Conservation (phyloP, 306 rosid species). For the Cucurbita moschata region DNA sequence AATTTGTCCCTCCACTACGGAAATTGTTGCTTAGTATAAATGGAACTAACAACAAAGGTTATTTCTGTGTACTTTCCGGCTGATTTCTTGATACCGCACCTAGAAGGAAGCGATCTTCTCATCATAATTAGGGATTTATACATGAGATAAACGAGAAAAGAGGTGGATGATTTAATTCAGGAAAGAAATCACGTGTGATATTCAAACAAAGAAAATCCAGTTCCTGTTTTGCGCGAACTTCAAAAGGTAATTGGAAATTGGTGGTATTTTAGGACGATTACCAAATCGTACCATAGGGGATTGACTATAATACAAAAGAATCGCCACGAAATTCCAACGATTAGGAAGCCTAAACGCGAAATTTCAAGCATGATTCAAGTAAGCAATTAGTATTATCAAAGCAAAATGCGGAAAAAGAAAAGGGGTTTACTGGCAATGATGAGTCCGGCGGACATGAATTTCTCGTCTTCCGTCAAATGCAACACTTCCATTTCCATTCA, state of each 20-base stretch:
- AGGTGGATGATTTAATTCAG: not conserved
- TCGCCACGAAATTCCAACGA: not conserved
- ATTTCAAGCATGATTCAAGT: not conserved
- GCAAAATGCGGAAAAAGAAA: not conserved
- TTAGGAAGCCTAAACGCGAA: not conserved
- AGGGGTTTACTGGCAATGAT: conserved; percentile 12
- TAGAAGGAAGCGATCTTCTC: not conserved
- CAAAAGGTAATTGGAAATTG: conserved; percentile 1
- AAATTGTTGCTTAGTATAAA: not conserved
- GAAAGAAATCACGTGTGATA: not conserved
- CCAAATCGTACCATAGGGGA: not conserved
- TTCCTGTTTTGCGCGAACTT: not conserved
- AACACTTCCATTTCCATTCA: not conserved
- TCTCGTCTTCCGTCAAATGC: conserved; percentile 37
- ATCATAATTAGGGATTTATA: not conserved
- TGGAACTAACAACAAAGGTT: not conserved
- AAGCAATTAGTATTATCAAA: not conserved
- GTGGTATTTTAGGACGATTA: not conserved
- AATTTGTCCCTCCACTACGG: not conserved
- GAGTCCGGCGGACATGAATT: conserved; percentile 44
- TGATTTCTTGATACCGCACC: not conserved
- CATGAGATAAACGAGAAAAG: not conserved
- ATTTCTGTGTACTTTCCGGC: not conserved
- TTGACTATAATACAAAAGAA: not conserved
- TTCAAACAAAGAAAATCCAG: not conserved